A percentile compares a stretch with the other conserved stretches of the same genome.
phyloP scores from a whole-genome alignment of 2,329 filamentous ascomycete genomes.

The Exophiala spinifera region DNA sequence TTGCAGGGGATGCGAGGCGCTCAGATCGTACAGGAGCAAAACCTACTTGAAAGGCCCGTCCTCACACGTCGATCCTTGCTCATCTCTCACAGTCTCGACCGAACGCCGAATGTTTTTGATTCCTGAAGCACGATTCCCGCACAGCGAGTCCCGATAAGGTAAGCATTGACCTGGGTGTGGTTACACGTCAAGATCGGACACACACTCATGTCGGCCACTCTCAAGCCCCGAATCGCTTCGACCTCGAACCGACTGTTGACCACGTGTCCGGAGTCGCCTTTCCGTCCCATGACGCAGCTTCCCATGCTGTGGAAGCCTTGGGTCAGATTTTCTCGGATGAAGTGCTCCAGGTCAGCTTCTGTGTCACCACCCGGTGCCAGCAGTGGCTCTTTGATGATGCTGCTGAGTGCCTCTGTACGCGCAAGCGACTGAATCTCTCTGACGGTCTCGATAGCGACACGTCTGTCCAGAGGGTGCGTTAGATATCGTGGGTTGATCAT shows the following conservation, averaged over 20 bases:
- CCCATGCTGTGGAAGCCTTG: conserved; percentile 35
- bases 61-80: no score
- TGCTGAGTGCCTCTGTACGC: background rate
- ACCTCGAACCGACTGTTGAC: conserved; percentile 33
- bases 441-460: conserved; percentile 18
- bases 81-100: background rate
- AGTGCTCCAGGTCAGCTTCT: conserved; percentile 26
- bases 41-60: no score
- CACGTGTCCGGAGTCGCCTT: conserved; percentile 19
- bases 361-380: conserved; percentile 11
- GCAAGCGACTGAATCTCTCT: conserved; percentile 20
- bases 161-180: conserved; percentile 1
- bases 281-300: conserved; percentile 38
- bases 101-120: background rate
- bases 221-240: conserved; percentile 30
- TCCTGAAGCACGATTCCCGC: background rate
- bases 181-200: conserved; percentile 31
- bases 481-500: conserved; percentile 20
- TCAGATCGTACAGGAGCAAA: no score
- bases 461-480: conserved; percentile 10
- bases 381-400: conserved; percentile 15
- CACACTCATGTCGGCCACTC: conserved; percentile 35
- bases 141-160: background rate
- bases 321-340: conserved; percentile 30
- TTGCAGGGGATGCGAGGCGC: no score